These are phyloP conservation scores for Xylaria digitata DNA, from an alignment of 2,329 filamentous ascomycete genomes.

Conservation along the genomic window DNA sequence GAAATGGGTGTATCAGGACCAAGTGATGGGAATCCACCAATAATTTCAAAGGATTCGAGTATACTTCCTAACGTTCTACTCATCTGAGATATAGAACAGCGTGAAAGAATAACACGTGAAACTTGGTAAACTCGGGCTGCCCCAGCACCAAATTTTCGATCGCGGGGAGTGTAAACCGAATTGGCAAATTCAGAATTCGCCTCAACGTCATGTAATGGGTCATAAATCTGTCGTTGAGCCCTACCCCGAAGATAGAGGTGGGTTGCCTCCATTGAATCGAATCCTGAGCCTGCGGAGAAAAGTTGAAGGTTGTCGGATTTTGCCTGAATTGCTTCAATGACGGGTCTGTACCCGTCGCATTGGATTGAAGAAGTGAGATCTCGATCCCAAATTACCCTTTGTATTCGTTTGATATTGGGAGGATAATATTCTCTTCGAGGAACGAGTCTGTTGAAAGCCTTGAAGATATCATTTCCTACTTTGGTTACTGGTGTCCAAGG, in stretches of 20 bases:
- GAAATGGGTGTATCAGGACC: background rate
- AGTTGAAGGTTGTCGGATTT: constrained; percentile 48
- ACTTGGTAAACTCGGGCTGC: constrained; percentile 39
- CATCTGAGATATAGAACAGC: constrained; percentile 31
- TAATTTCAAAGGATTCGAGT: constrained; percentile 47
- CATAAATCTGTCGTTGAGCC: constrained; percentile 38
- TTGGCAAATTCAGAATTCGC: background rate
- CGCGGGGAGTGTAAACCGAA: constrained; percentile 40
- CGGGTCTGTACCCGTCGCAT: constrained; percentile 51
- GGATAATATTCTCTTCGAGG: constrained; percentile 55
- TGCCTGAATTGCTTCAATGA: constrained; percentile 47
- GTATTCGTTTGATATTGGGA: constrained; percentile 46
- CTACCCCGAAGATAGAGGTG: constrained; percentile 41
- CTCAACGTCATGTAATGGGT: constrained; percentile 33
- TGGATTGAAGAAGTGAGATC: constrained; percentile 54
- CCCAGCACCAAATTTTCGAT: constrained; percentile 27
- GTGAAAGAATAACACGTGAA: constrained; percentile 34
- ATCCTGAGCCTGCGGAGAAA: accelerated
- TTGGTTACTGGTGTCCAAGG: constrained; percentile 57
- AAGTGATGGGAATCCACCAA: constrained; percentile 46
- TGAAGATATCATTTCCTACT: constrained; percentile 22
- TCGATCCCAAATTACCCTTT: constrained; percentile 52
- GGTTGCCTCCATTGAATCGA: background rate
- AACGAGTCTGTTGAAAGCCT: constrained; percentile 45
- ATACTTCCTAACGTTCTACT: constrained; percentile 16